These are phyloP conservation scores for Fusarium cyanostomum DNA, from an alignment of 2,329 filamentous ascomycete genomes.

Conservation along the genomic window DNA sequence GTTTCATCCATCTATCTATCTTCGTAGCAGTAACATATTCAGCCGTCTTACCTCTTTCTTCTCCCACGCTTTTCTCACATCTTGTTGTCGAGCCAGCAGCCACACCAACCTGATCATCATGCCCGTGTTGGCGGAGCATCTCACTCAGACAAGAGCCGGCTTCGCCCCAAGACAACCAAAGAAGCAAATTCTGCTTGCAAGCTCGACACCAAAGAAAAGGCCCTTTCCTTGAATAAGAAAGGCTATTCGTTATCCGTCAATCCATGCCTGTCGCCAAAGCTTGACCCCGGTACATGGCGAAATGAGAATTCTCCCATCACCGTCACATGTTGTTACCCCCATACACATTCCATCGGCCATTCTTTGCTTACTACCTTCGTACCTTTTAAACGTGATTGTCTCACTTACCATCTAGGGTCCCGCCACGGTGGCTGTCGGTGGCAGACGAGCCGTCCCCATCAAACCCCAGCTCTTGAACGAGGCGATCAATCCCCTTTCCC, in stretches of 20 bases:
- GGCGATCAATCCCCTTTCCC: constrained; percentile 17
- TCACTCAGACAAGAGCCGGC: constrained; percentile 1
- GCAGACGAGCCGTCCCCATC: constrained; percentile 12
- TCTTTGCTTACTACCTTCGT: constrained; percentile 10
- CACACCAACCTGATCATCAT: constrained; percentile 4
- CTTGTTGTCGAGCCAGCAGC: constrained; percentile 34
- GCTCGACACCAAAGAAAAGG: constrained; percentile 2
- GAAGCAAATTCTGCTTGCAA: constrained; percentile 20
- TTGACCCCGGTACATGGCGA: constrained; percentile 29
- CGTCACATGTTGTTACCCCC: constrained; percentile 18
- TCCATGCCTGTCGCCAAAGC: constrained; percentile 13
- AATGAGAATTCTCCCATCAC: constrained; percentile 41
- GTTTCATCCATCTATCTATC: background rate
- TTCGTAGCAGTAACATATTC: too few species aligned
- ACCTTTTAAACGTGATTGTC: constrained; percentile 29
- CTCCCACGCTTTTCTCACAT: background rate
- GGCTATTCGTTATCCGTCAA: constrained; percentile 20
- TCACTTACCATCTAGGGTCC: constrained; percentile 19
- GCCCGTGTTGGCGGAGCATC: constrained; percentile 22
- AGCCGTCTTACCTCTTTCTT: background rate
- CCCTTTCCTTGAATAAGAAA: constrained; percentile 7
- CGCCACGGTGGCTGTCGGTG: constrained; percentile 25
- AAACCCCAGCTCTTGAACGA: constrained; percentile 15
- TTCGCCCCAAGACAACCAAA: constrained; percentile 12
- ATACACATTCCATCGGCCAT: constrained; percentile 12